phyloP scores from a whole-genome alignment of 345 rosid species.

The Populus tremula region DNA sequence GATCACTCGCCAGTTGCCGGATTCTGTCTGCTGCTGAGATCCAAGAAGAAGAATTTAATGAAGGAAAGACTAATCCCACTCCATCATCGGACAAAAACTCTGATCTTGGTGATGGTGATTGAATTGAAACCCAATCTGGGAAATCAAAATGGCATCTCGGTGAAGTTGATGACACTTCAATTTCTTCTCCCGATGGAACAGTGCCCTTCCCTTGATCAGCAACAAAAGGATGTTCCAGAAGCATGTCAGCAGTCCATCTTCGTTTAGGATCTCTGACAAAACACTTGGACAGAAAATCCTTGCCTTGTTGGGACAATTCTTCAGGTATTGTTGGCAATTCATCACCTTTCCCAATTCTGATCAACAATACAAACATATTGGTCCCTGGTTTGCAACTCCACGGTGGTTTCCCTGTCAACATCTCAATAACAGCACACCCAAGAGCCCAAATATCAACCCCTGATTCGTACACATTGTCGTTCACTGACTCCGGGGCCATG shows the following conservation, averaged over 20 bases:
- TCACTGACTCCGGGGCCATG: conserved; percentile 38
- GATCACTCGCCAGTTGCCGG: conserved; percentile 17
- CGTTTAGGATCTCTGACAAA: conserved; percentile 23
- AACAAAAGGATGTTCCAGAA: conserved; percentile 32
- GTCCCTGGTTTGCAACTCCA: conserved; percentile 15
- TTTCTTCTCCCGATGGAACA: conserved; percentile 5
- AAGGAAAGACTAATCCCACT: conserved; percentile 9
- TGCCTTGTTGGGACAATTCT: conserved; percentile 21
- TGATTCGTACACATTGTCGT: conserved; percentile 20
- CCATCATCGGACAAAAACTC: conserved; percentile 1
- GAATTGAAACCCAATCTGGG: conserved; percentile 13
- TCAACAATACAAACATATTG: conserved; percentile 11
- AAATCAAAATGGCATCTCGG: conserved; percentile 26
- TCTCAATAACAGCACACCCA: conserved; percentile 36
- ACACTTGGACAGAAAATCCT: conserved; percentile 34
- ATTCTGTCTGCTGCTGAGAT: conserved; percentile 16
- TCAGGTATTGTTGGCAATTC: conserved; percentile 29
- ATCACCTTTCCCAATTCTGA: conserved; percentile 16
- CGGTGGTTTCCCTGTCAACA: conserved; percentile 38
- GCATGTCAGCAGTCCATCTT: conserved; percentile 42
- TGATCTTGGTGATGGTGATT: conserved; percentile 13
- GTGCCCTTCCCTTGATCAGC: neutral
- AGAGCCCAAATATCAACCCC: conserved; percentile 39
- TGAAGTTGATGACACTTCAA: neutral
- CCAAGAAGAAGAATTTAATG: neutral